Evolutionary conservation across 2,329 filamentous ascomycete genomes (phyloP), one percentile per base, ranked within the genome.

Genomic region (Magnaporthales sp.): DNA sequence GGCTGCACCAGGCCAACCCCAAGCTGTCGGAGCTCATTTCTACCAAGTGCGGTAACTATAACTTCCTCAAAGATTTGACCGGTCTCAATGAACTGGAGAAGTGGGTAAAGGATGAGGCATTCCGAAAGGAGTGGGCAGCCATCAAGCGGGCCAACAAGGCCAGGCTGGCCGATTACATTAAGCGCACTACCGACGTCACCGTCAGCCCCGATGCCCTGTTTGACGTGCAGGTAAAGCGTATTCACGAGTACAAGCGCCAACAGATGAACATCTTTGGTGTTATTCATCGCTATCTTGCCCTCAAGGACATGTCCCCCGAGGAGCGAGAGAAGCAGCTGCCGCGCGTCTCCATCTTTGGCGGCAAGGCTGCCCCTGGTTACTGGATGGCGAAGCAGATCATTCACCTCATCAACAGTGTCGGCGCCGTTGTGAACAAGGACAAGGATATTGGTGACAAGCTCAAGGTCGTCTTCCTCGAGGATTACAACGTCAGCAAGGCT

Each of bases 371-470:
- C 1, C 95, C 95, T 0, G 95, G 95, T 19, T 99, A 99, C 83
- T 99, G 95, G 95, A 99, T 98, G 95, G 95, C 95, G 51, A 99
- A 99, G 86, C 96, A 95, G 56, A 93, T 97, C 71, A 99, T 99
- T 73, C 94, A 98, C 76, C 86, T 99, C 67, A 89, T 99, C 82
- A 98, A 97, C 81, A 90, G 89, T 69, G 95, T 98, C 29, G 93
- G 92, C 4, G 81, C 87, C 19, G 91, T 98, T 2, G 90, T 99
- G 72, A 99, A 99, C 82, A 91, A 91, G 56, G 95, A 99, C 74
- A 83, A 87, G 60, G 95, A 98, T 38, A 89, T 98, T 74, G 94
- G 94, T 32, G 94, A 98, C 74, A 83, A 96, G 31, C 85, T 99
- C 75, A 99, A 99, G 84, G 95, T 99, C 66, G 89, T 99, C 74